Base-by-base conservation (phyloP, 2,329 filamentous ascomycete genomes). In the Fusarium tjaetaba region DNA sequence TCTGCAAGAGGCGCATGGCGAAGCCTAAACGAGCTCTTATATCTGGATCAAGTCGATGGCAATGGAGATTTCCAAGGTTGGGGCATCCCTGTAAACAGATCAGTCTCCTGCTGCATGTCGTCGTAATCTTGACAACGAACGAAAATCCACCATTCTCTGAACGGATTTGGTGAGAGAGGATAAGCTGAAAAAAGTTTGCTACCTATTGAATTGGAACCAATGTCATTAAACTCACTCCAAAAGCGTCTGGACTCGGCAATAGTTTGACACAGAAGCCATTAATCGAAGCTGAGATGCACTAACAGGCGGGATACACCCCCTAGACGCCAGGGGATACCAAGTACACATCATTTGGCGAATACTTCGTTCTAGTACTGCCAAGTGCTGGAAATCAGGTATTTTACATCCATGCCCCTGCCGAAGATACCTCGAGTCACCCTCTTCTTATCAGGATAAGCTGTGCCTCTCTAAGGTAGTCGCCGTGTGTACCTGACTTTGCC, bases 231-330 rank as follows among this genome's bases (percentile, higher is more conserved):
- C 59, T 69, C 45, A 48, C 30, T 45, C 42, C 57, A 48, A 49
- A 49, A 58, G 43, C 30, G 42, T 66, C 70, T 73, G 55, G 70
- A 59, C 65, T 73, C 65, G 53, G 65, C 53, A 72, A 65, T 70
- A 51, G 56, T 65, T 66, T 58, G 22, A 53, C 45, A 65, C 26
- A 52, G 41, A 71, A 61, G 70, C 36, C 61, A 73, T 46, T 39
- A 20, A 60, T 57, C 55, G 42, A 32, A 57, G 67, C 45, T 56
- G 36, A 68, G 53, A 60, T 71, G 34, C 60, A 55, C 65, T 72
- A 67, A 30, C 34, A 65, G 10, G n/a, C 38, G 34, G 36, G 36
- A 41, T 14, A 55, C 18, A 20, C 60, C 66, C 67, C 71, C 62
- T 73, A 56, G 52, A 56, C 39, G 45, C 38, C 46, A 70, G 58